These are phyloP conservation scores for Melampsora allii-populina DNA, from an alignment of 1,284 basidiomycete species.

Conservation along the genomic window DNA sequence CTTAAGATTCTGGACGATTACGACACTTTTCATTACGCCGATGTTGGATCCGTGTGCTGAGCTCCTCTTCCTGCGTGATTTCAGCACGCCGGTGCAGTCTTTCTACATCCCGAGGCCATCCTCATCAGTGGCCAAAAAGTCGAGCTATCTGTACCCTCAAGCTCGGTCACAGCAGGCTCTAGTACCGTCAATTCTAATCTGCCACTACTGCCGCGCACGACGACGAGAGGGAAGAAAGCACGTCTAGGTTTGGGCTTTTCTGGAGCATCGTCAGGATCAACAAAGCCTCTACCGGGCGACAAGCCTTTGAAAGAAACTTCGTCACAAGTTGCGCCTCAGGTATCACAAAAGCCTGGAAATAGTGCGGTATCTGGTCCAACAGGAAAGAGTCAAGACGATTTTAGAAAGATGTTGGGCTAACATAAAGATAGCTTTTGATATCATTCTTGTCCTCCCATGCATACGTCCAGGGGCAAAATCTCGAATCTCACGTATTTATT, in stretches of 20 bases:
- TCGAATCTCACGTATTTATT: no score
- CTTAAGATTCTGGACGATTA: no score
- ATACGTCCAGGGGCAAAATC: no score
- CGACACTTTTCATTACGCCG: no score
- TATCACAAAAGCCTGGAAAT: no score
- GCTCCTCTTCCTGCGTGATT: background rate
- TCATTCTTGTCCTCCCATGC: no score
- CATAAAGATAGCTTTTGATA: conserved; percentile 5
- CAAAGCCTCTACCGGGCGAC: background rate
- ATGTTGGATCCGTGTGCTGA: no score
- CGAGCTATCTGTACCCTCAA: conserved; percentile 21
- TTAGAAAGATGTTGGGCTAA: conserved; percentile 65
- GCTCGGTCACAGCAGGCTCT: conserved; percentile 3
- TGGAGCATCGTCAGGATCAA: background rate
- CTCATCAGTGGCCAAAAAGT: conserved; percentile 12
- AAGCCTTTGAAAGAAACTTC: background rate
- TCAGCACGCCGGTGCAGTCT: conserved; percentile 31
- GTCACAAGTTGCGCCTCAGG: no score
- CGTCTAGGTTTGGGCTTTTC: conserved; percentile 31
- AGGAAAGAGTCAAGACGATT: conserved; percentile 68
- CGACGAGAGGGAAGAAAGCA: conserved; percentile 22
- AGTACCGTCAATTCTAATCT: conserved; percentile 14
- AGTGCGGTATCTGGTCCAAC: background rate
- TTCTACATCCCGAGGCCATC: conserved; percentile 35
- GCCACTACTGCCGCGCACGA: conserved; percentile 32